Percentiles rank a stretch among this genome's conserved stretches.
These are phyloP conservation scores for Penicillium canariense DNA, from an alignment of 495 filamentous ascomycete genomes.

Conservation along the genomic window DNA sequence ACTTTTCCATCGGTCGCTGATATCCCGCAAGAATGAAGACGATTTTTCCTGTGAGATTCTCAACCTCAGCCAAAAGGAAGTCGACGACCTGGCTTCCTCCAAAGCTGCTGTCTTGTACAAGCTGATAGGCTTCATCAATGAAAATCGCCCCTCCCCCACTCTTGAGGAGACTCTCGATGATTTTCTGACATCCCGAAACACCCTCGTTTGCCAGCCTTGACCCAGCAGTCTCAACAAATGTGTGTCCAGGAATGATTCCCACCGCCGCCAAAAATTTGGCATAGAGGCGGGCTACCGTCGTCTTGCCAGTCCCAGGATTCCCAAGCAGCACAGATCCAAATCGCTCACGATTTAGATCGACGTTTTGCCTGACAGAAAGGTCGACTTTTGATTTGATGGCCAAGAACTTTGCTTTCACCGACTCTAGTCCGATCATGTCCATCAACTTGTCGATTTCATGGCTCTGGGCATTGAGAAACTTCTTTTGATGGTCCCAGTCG, in stretches of 20 bases:
- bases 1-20: slow-evolving; percentile 72
- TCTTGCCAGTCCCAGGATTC: slow-evolving; percentile 85
- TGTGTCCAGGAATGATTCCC: slow-evolving; percentile 50
- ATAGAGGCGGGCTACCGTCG: slow-evolving; percentile 76
- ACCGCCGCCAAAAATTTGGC: slow-evolving; percentile 64
- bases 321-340: slow-evolving; percentile 66
- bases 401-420: slow-evolving; percentile 63
- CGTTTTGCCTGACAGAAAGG: slow-evolving; percentile 52
- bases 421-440: slow-evolving; percentile 67
- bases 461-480: slow-evolving; percentile 47
- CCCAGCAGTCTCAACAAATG: slow-evolving; percentile 67
- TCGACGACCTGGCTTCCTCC: slow-evolving; percentile 66
- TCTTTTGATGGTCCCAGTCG: slow-evolving; percentile 64
- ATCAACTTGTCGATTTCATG: slow-evolving; percentile 50
- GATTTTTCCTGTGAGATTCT: slow-evolving; percentile 71
- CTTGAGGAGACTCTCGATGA: slow-evolving; percentile 54
- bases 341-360: slow-evolving; percentile 56
- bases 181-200: slow-evolving; percentile 53
- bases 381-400: slow-evolving; percentile 68
- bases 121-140: slow-evolving; percentile 77
- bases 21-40: slow-evolving; percentile 80
- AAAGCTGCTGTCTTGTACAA: slow-evolving; percentile 39
- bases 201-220: slow-evolving; percentile 64
- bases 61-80: slow-evolving; percentile 71
- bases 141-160: slow-evolving; percentile 65